Percentiles rank a stretch among this genome's conserved stretches.
These are phyloP conservation scores for Purpureocillium takamizusanense DNA, from an alignment of 2,329 filamentous ascomycete species.

Conservation along the genomic window DNA sequence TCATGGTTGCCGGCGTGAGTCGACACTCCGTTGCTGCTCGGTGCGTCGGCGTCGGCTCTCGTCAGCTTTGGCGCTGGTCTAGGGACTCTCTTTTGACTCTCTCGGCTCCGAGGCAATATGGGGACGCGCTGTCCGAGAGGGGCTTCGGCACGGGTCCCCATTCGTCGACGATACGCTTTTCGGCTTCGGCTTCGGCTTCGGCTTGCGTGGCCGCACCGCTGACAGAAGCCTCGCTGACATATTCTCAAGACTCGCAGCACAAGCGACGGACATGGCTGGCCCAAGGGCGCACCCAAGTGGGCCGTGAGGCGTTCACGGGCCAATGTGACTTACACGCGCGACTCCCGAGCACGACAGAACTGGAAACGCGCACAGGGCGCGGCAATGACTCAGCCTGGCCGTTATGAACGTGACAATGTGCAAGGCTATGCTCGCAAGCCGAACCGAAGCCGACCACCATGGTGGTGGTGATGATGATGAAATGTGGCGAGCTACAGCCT, in stretches of 20 bases:
- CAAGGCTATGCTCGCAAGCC: not conserved
- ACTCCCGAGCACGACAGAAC: not conserved
- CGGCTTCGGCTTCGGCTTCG: slow-evolving; percentile 20
- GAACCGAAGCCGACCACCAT: not conserved
- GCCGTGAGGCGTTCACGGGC: not conserved
- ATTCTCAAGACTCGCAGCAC: no score
- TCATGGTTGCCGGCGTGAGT: no score
- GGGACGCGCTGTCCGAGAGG: no score
- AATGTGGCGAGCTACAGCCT: no score
- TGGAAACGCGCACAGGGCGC: no score
- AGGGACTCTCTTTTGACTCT: no score
- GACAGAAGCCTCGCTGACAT: not conserved
- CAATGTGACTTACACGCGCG: slow-evolving; percentile 1
- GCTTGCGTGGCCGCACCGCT: not conserved
- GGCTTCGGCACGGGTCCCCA: not conserved
- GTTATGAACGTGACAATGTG: not conserved
- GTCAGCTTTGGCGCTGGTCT: not conserved
- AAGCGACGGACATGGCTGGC: not conserved
- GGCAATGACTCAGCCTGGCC: not conserved
- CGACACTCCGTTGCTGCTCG: no score
- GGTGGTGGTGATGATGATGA: no score
- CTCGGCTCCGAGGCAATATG: not conserved
- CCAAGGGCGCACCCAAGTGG: slow-evolving; percentile 3
- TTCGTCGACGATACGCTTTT: slow-evolving; percentile 1
- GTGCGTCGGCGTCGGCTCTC: no score